Base-by-base conservation (phyloP, 1,284 basidiomycete species). In the Rhodotorula sp. region DNA sequence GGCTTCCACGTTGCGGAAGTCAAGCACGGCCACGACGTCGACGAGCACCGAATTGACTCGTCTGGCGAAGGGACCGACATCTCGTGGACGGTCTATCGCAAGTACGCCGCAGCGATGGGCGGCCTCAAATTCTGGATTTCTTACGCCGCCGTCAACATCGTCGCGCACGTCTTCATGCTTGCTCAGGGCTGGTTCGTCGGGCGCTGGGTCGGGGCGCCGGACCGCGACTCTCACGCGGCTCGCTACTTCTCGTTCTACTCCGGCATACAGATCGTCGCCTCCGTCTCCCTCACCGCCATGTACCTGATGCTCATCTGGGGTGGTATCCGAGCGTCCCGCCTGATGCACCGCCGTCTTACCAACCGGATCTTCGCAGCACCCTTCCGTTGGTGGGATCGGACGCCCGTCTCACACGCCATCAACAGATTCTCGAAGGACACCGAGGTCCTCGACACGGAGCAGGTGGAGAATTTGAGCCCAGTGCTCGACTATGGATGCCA, bases 391-490 rank as follows among this genome's bases (percentile, higher is more conserved):
- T 68, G 62, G 63, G 52, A 78, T 69, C 30, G 56, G 28, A 61
- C 75, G 1, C 59, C 68, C 6, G 37, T 64, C 26, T 67, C 66
- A 5, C 62, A 62, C 61, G 68, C 67, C 20, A 59, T 72, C 28
- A 77, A 77, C 56, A 85, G 94, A 47, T 95, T 96, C 76, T 91
- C 91, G 51, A 95, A 96, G 79, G 94, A 96, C 78, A 91, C 94
- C 67, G 93, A 96, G 82, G 90, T 88, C 34, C 87, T 95, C 61
- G 93, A 97, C 79, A 92, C 91, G 70, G 87, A 81, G 66, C 85
- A 93, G 68, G 87, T 92, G 2, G 92, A 95, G 79, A 89, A 93
- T 79, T 89, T 94, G 5, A 70, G 72, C 46, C 72, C 72, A 18
- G 72, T 74, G 4, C 54, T 74, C 26, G 72, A 74, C 26, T 74